Percentiles rank a stretch among this genome's conserved stretches.
phyloP scores from a whole-genome alignment of 1,139 yeast species.

The Taphrina flavorubra region DNA sequence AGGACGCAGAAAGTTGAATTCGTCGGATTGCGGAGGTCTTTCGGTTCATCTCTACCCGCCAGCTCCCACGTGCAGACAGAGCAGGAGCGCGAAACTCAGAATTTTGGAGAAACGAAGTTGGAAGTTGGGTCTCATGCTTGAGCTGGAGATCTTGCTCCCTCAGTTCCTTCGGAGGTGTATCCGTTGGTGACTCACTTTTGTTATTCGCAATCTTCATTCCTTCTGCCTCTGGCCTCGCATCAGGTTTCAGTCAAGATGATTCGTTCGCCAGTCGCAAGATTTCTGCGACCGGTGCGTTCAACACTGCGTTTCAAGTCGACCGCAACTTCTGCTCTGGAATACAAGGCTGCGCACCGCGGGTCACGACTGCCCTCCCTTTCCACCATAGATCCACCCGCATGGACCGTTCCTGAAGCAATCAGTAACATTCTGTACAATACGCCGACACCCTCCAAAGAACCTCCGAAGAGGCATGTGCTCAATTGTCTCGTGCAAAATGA shows the following conservation, averaged over 20 bases:
- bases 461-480: conserved; percentile 71
- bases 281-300: conserved; percentile 13
- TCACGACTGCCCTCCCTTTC: conserved; percentile 90
- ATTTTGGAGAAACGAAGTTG: too few species aligned
- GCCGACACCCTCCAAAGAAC: conserved; percentile 66
- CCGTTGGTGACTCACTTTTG: neutral
- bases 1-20: neutral
- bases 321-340: conserved; percentile 94
- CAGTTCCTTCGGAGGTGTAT: too few species aligned
- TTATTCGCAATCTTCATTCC: neutral
- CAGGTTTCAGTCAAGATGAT: neutral
- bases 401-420: conserved; percentile 96
- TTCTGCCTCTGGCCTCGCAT: neutral
- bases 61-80: too few species aligned
- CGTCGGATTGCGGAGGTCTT: neutral
- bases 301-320: conserved; percentile 46
- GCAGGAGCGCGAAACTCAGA: too few species aligned
- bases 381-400: conserved; percentile 88
- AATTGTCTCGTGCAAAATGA: conserved; percentile 98
- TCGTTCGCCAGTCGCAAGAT: conserved; percentile 14
- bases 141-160: too few species aligned
- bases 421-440: conserved; percentile 86
- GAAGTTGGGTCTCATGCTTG: too few species aligned
- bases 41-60: conserved; percentile 4
- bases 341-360: conserved; percentile 82